Evolutionary conservation across 768 basidiomycete genomes (phyloP).

Genomic region (Hericium rajendrae): DNA sequence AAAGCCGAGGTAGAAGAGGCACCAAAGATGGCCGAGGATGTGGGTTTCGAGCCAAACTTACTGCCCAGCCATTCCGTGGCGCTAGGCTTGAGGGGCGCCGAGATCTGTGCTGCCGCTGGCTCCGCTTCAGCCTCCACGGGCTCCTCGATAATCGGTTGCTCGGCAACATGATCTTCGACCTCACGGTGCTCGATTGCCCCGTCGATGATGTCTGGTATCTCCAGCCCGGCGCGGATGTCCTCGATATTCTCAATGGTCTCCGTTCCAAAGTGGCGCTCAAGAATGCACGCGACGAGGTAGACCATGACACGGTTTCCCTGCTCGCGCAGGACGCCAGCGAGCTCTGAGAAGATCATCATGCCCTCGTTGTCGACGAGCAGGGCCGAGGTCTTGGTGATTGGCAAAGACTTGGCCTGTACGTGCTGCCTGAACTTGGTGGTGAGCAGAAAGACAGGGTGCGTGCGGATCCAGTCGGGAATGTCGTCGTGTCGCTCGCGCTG

Average conservation of each 20-base stretch:
- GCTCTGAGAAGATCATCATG: constrained; percentile 58
- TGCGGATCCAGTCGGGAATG: constrained; percentile 56
- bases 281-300: constrained; percentile 81
- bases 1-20: constrained; percentile 15
- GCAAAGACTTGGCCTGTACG: constrained; percentile 72
- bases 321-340: constrained; percentile 53
- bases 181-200: constrained; percentile 26
- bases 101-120: not conserved
- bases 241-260: constrained; percentile 75
- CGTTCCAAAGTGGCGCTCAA: constrained; percentile 78
- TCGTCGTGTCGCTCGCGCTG: constrained; percentile 67
- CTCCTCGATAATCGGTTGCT: constrained; percentile 21
- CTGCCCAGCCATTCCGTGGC: constrained; percentile 25
- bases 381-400: constrained; percentile 58
- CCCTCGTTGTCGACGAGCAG: constrained; percentile 54
- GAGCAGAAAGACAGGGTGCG: constrained; percentile 70
- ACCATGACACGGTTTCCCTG: constrained; percentile 64
- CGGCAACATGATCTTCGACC: constrained; percentile 14
- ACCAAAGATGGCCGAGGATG: constrained; percentile 12
- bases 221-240: constrained; percentile 45
- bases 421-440: constrained; percentile 73
- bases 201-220: constrained; percentile 59
- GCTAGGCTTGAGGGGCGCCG: constrained; percentile 15
- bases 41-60: constrained; percentile 21
- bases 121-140: constrained; percentile 2